Percentiles rank a stretch among this genome's conserved stretches.
Conservation (phyloP, 345 rosid genomes). For the Aquilaria sinensis region DNA sequence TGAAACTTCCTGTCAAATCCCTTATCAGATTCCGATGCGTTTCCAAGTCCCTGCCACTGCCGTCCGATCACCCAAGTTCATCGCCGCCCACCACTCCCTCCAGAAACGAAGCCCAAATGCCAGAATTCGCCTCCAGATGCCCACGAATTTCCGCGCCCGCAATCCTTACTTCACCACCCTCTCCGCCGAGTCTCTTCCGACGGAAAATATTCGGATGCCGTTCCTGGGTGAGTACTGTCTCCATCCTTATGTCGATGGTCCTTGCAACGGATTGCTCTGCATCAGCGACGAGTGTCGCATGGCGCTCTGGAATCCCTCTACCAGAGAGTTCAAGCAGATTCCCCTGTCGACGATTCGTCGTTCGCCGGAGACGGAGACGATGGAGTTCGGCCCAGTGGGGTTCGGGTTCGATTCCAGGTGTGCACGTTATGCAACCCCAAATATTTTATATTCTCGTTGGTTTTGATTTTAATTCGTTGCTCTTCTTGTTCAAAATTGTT, state of each 20-base stretch:
- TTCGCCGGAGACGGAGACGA: background rate
- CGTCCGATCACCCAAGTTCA: constrained; percentile 1
- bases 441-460: too few species aligned
- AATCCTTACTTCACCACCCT: background rate
- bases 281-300: background rate
- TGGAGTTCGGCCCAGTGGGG: background rate
- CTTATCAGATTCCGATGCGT: constrained; percentile 8
- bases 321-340: constrained; percentile 3
- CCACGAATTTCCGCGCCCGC: background rate
- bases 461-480: too few species aligned
- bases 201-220: background rate
- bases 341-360: background rate
- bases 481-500: too few species aligned
- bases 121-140: background rate
- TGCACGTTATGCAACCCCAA: too few species aligned
- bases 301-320: constrained; percentile 7
- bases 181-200: background rate
- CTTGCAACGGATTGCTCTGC: constrained; percentile 11
- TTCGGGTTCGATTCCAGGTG: constrained; percentile 1
- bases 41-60: background rate
- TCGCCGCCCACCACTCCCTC: background rate
- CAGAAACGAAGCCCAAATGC: background rate
- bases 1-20: constrained; percentile 8
- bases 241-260: background rate
- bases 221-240: background rate